phyloP scores from a whole-genome alignment of 768 basidiomycete species.

The Boletus rex-veris region DNA sequence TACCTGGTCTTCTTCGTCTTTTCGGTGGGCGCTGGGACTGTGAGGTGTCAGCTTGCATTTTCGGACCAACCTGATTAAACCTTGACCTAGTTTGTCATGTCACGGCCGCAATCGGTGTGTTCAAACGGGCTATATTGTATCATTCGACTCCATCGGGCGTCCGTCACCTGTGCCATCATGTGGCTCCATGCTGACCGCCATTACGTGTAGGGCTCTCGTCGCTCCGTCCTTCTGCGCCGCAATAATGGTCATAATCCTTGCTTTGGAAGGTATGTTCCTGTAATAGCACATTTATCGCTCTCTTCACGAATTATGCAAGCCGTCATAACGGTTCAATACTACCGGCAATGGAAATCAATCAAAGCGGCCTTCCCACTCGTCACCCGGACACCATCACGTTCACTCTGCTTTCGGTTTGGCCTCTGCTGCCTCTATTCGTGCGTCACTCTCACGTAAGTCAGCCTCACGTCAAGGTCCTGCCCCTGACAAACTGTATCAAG shows the following conservation, averaged over 20 bases:
- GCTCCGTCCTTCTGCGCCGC: constrained; percentile 45
- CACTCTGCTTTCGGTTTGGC: constrained; percentile 38
- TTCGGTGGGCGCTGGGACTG: constrained; percentile 36
- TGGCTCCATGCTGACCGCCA: constrained; percentile 11
- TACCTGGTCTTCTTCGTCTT: constrained; percentile 44
- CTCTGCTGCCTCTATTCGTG: constrained; percentile 46
- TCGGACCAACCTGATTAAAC: constrained; percentile 13
- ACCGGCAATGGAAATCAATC: constrained; percentile 37
- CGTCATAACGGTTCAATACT: constrained; percentile 42
- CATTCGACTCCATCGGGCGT: constrained; percentile 35
- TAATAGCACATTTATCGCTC: neutral
- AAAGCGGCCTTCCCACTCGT: constrained; percentile 42
- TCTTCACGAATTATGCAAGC: constrained; percentile 30
- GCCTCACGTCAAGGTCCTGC: neutral
- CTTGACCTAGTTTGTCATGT: constrained; percentile 16
- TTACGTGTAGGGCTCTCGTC: constrained; percentile 28
- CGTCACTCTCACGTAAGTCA: constrained; percentile 41
- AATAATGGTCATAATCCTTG: constrained; percentile 37
- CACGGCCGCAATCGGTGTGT: constrained; percentile 12
- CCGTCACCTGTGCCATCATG: constrained; percentile 18
- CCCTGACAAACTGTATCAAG: constrained; percentile 21
- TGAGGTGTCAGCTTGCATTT: constrained; percentile 26
- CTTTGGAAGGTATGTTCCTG: constrained; percentile 42
- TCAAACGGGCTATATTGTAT: constrained; percentile 53
- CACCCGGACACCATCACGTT: constrained; percentile 33